Base-by-base conservation (phyloP, 2,329 filamentous ascomycete genomes). In the Hortaea werneckii region DNA sequence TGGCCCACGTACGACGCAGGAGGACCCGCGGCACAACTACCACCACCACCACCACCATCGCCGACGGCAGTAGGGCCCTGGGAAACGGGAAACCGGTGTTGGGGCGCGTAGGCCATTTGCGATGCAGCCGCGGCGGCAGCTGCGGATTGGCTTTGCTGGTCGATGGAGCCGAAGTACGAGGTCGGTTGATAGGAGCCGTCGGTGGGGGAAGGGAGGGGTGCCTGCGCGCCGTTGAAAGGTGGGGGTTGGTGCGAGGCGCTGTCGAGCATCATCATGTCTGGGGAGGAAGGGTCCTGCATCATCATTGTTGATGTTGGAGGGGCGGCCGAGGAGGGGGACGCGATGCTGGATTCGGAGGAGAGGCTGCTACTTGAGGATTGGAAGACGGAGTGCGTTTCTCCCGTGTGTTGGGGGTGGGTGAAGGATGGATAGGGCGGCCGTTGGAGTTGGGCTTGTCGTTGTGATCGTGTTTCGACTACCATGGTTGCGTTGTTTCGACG, bases 321-420 rank as follows among this genome's bases (percentile, higher is more conserved):
- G 41, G 48, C 41, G 42, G 26, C 13, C 46, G 47, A 50, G 50
- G 60, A 52, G 28, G 52, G 35, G 5, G 29, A 37, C 30, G 27
- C 13, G 12, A 55, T 39, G 5, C 52, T 66, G 20, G 58, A 55
- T 29, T 70, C 54, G 38, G 65, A 67, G 30, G 66, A 60, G 29
- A 67, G 61, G 55, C 67, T 71, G 58, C 32, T 35, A n/a, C 62
- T 68, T 47, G 66, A 69, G 59, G 62, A 67, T 43, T 65, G 63
- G 52, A 64, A 69, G 38, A 58, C 56, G 2, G 66, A 65, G 26
- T 57, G 52, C 42, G 49, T 43, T 39, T 54, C 55, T 12, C 61
- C 47, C 28, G 53, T 58, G 52, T 42, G 49, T 43, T 39, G 54
- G 55, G 12, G 61, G 49, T 20, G 53, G 42, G 46, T 41, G 51